phyloP scores from a whole-genome alignment of 2,329 filamentous ascomycete genomes.

The Neonectria faginata region DNA sequence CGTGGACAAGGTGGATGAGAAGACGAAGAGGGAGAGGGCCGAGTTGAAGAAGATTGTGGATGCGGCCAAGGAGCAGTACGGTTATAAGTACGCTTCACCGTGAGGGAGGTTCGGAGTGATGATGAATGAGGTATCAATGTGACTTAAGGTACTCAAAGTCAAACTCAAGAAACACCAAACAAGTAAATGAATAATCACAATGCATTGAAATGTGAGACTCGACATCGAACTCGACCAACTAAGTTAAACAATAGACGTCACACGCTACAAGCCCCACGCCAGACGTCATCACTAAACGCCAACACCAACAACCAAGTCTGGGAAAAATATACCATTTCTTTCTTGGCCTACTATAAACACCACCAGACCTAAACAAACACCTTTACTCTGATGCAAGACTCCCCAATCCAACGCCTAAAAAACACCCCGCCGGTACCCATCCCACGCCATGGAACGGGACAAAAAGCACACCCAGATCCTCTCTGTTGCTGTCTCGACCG shows the following conservation, averaged over 20 bases:
- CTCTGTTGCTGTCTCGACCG: slow-evolving; percentile 33
- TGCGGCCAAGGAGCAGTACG: slow-evolving; percentile 59
- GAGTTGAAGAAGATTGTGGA: slow-evolving; percentile 51
- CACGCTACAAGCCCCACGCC: too few species aligned
- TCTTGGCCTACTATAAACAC: slow-evolving; percentile 23
- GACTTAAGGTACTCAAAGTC: not conserved
- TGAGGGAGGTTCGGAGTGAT: too few species aligned
- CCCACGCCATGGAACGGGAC: slow-evolving; percentile 20
- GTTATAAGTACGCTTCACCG: slow-evolving; percentile 58
- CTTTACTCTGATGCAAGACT: slow-evolving; percentile 45
- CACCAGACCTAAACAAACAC: slow-evolving; percentile 35
- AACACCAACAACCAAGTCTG: not conserved
- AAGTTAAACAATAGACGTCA: not conserved
- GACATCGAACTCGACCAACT: too few species aligned
- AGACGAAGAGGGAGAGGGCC: slow-evolving; percentile 34
- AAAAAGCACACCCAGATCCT: slow-evolving; percentile 26
- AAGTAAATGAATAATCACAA: slow-evolving; percentile 13
- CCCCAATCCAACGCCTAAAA: slow-evolving; percentile 44
- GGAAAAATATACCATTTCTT: slow-evolving; percentile 9
- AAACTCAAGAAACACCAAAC: not conserved
- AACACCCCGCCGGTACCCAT: slow-evolving; percentile 40
- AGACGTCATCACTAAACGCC: not conserved
- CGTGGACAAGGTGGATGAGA: slow-evolving; percentile 37
- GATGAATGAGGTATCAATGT: too few species aligned
- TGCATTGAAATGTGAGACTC: not conserved